phyloP scores from a whole-genome alignment of 2,329 filamentous ascomycete genomes.

The Ascomycota sp. region DNA sequence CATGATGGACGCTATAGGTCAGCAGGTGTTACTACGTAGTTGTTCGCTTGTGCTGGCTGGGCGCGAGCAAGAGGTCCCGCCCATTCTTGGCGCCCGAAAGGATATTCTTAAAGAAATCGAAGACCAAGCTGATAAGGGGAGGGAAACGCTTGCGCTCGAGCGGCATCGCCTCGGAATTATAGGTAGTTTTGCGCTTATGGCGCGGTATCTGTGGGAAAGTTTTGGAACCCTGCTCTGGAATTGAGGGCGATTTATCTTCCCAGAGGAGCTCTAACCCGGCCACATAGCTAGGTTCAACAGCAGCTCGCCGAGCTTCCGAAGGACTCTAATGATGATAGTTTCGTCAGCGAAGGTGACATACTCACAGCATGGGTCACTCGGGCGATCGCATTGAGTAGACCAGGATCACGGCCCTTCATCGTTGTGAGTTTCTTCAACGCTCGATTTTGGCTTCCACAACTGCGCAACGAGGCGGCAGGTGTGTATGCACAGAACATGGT shows the following conservation, averaged over 20 bases:
- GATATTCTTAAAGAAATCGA: constrained; percentile 1
- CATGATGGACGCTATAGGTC: constrained; percentile 23
- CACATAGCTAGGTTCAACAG: neutral
- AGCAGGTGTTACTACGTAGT: constrained; percentile 17
- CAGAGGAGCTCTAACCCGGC: neutral
- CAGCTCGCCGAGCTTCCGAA: neutral
- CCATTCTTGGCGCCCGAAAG: constrained; percentile 10
- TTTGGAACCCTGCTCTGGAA: neutral
- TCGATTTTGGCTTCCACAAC: constrained; percentile 6
- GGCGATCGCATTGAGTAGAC: constrained; percentile 4
- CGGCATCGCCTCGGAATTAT: neutral
- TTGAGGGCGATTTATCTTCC: neutral
- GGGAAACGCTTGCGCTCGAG: neutral
- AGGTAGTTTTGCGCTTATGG: neutral
- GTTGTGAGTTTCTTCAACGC: constrained; percentile 8
- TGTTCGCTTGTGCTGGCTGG: constrained; percentile 26
- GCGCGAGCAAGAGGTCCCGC: constrained; percentile 17
- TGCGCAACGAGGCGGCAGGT: constrained; percentile 3
- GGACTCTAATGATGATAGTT: constrained; percentile 5
- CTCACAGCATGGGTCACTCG: constrained; percentile 19
- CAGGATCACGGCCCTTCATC: constrained; percentile 5
- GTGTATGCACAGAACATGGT: constrained; percentile 11
- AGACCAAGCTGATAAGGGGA: neutral
- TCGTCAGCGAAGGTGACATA: constrained; percentile 25
- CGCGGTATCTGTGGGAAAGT: neutral